Base-by-base conservation (phyloP, 768 basidiomycete species). In the Podaxis sp. region DNA sequence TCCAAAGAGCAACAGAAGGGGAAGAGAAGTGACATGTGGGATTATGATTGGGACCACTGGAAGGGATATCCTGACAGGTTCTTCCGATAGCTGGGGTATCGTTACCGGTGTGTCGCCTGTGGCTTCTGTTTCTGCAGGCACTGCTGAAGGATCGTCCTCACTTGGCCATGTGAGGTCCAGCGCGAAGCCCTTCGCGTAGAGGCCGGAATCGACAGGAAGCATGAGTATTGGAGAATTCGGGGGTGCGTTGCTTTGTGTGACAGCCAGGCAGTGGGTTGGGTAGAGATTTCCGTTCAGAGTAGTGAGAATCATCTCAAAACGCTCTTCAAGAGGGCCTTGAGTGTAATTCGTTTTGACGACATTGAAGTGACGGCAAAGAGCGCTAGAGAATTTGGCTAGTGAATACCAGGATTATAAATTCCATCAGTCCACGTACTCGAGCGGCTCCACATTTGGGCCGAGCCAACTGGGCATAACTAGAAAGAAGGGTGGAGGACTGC, bases 181-280 rank as follows among this genome's bases (percentile, higher is more conserved):
- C 28, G 67, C 67, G 55, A 82, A 78, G 25, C 71, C 74, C 16
- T 69, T 64, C 23, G 73, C 72, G 69, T 82, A 85, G 23, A 80
- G 67, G 61, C 75, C 73, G 9, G 77, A 75, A 64, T 82, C 77
- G 61, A 88, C 79, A 16, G 87, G 87, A 16, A 85, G 68, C 65
- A 86, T 72, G 25, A 59, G 50, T 36, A 80, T 65, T 4, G 82
- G 78, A 13, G 71, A 67, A 4, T 47, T 55, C 9, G 66, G 55
- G 23, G 67, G 55, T 9, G 64, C 61, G 53, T 73, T 72, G 37
- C 72, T 47, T 44, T 73, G 72, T 59, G 74, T 71, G 63, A 82
- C 74, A 21, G 82, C 81, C 50, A 88, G 77, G 59, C 82, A 74
- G 66, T 88, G 87, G 2, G 84, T 87, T 40, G 86, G 85, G 63